These are phyloP conservation scores for Lablab purpureus DNA, from an alignment of 306 rosid species.

Conservation along the genomic window DNA sequence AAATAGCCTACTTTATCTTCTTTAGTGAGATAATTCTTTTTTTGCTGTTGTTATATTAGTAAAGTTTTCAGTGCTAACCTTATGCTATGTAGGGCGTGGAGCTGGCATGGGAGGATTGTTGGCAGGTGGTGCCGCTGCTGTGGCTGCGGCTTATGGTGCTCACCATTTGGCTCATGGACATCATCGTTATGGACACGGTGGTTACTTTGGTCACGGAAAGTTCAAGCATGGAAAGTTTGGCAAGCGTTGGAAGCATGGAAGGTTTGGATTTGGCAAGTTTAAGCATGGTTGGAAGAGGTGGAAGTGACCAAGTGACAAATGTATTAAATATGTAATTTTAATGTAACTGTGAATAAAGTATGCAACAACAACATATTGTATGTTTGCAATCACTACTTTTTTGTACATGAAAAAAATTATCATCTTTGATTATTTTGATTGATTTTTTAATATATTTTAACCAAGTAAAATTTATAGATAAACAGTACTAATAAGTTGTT, in stretches of 20 bases:
- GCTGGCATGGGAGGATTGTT: slow-evolving; percentile 53
- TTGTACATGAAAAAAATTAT: neutral
- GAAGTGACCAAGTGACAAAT: slow-evolving; percentile 57
- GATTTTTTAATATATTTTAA: too few relatives aligned
- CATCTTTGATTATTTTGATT: too few relatives aligned
- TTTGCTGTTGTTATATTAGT: neutral
- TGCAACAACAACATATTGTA: slow-evolving; percentile 25
- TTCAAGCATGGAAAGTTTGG: slow-evolving; percentile 83
- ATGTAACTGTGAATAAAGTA: slow-evolving; percentile 38
- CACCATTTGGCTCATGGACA: slow-evolving; percentile 66
- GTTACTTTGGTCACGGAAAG: slow-evolving; percentile 64
- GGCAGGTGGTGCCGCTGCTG: slow-evolving; percentile 63
- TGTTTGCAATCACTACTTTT: slow-evolving; percentile 27
- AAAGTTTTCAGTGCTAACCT: neutral
- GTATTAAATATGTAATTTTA: slow-evolving; percentile 11
- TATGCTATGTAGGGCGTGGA: slow-evolving; percentile 46
- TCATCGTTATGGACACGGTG: slow-evolving; percentile 49
- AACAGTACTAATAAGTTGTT: too few relatives aligned
- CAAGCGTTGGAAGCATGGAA: slow-evolving; percentile 66
- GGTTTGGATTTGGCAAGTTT: slow-evolving; percentile 63
- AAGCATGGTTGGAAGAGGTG: slow-evolving; percentile 74
- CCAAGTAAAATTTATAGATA: too few relatives aligned
- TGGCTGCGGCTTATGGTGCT: slow-evolving; percentile 55
- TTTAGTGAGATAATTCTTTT: neutral
- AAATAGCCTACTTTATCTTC: too few relatives aligned